These are phyloP conservation scores for Candida quercuum DNA, from an alignment of 805 yeast genomes.

Conservation along the genomic window DNA sequence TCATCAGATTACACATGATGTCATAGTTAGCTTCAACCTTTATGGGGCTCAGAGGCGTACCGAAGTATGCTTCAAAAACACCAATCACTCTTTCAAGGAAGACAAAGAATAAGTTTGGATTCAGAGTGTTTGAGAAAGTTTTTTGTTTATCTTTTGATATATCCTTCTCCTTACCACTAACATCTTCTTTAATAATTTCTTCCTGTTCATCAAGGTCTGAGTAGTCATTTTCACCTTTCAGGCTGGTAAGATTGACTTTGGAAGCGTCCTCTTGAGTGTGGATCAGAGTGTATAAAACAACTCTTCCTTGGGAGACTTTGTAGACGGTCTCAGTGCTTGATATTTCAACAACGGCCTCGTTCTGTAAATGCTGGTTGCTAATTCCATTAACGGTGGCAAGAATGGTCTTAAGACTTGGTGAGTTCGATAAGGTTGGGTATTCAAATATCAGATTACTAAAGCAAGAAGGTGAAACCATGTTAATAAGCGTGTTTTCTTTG, in stretches of 20 bases:
- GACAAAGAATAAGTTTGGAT: slow-evolving; percentile 51
- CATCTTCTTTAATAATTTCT: slow-evolving; percentile 3
- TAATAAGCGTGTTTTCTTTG: not conserved
- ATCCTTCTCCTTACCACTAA: slow-evolving; percentile 1
- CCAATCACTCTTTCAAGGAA: slow-evolving; percentile 46
- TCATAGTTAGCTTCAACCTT: slow-evolving; percentile 69
- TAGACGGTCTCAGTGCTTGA: slow-evolving; percentile 16
- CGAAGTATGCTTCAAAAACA: slow-evolving; percentile 55
- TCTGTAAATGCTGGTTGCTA: slow-evolving; percentile 15
- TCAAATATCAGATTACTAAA: slow-evolving; percentile 31
- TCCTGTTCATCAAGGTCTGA: slow-evolving; percentile 6
- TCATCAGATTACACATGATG: slow-evolving; percentile 61
- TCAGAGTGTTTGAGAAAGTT: slow-evolving; percentile 17
- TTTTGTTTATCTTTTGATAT: not conserved
- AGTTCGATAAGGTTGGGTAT: slow-evolving; percentile 28
- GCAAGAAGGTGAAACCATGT: not conserved
- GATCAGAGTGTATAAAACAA: slow-evolving; percentile 15
- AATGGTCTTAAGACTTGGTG: slow-evolving; percentile 28
- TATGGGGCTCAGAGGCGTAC: slow-evolving; percentile 44
- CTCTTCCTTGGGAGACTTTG: slow-evolving; percentile 9
- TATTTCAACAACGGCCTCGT: slow-evolving; percentile 15
- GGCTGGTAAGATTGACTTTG: slow-evolving; percentile 12
- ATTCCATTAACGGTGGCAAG: slow-evolving; percentile 18
- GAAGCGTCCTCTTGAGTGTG: slow-evolving; percentile 7
- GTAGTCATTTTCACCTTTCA: slow-evolving; percentile 7